Evolutionary conservation across 2,329 filamentous ascomycete species (phyloP), one percentile per base, ranked within the genome.

Genomic region (Phyllosticta ampelicida): DNA sequence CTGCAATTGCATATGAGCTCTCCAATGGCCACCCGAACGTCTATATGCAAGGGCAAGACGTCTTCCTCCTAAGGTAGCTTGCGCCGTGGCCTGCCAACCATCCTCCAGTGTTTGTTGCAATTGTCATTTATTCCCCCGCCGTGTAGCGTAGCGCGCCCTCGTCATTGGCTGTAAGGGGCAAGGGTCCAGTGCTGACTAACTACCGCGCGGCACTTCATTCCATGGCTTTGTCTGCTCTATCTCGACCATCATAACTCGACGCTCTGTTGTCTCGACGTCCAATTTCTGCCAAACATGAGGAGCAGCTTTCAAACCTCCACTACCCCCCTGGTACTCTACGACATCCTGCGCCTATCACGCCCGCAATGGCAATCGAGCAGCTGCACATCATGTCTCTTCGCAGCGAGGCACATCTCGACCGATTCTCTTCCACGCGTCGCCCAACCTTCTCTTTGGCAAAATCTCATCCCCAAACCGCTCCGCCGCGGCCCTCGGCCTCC

Each of bases 381-480:
- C 10, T 44, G 23, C 23, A 26, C 36, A 18, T n/a, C 36, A 44
- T 44, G 29, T 36, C 29, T 36, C 13, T n/a, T 13, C 36, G 36
- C 36, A 8, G 36, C 36, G n/a, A 44, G 36, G 6, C 36, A 44
- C 36, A 16, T 16, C 16, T 6, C 36, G 36, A 44, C 36, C 48
- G 49, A 60, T 5, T 67, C 66, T 11, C 62, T 71, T 11, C 72
- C 72, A 1, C 70, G 70, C 50, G 65, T 74, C 21, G 60, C 68
- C 1, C 68, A 68, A 56, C 70, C 71, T 54, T 67, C 63, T 26
- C 68, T 73, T 62, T 74, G 72, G 72, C 59, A 63, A 13, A 66
- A 67, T n/a, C 64, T 73, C 61, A 62, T 73, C n/a, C 72, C 72
- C 3, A 67, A 63, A 36, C 65, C 67, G 10, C 59, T 71, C 13